These are phyloP conservation scores for Candida fluviatilis DNA, from an alignment of 805 yeast species.

Conservation along the genomic window DNA sequence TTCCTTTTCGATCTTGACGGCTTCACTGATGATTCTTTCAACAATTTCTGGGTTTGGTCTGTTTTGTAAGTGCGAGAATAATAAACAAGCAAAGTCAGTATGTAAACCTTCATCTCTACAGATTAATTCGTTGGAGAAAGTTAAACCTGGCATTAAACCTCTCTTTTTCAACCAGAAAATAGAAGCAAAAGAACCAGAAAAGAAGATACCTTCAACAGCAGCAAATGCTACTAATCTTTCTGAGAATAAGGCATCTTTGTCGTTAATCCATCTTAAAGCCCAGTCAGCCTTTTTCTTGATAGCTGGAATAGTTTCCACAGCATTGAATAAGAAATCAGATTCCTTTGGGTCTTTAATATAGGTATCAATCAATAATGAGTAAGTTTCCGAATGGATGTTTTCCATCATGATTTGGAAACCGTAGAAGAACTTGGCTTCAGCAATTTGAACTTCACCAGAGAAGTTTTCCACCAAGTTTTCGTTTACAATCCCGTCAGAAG, in stretches of 20 bases:
- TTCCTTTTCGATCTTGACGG: constrained; percentile 91
- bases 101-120: constrained; percentile 99
- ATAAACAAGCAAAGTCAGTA: constrained; percentile 95
- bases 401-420: constrained; percentile 99
- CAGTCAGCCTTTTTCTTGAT: constrained; percentile 97
- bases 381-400: constrained; percentile 96
- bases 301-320: constrained; percentile 94
- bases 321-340: constrained; percentile 85
- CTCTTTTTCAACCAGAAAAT: constrained; percentile 98
- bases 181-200: constrained; percentile 97
- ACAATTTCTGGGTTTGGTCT: constrained; percentile 80
- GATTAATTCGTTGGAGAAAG: constrained; percentile 95
- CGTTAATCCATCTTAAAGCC: constrained; percentile 97
- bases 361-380: constrained; percentile 89
- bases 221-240: constrained; percentile 98
- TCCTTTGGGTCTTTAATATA: constrained; percentile 96
- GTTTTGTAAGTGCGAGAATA: constrained; percentile 88
- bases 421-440: constrained; percentile 98
- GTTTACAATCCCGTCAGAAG: constrained; percentile 97
- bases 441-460: constrained; percentile 93
- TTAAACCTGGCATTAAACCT: constrained; percentile 98
- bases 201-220: constrained; percentile 98
- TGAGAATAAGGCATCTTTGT: constrained; percentile 81
- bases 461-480: constrained; percentile 97
- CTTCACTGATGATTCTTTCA: constrained; percentile 86